phyloP scores from a whole-genome alignment of 2,329 filamentous ascomycete genomes.

The Trichoderma semiorbis region DNA sequence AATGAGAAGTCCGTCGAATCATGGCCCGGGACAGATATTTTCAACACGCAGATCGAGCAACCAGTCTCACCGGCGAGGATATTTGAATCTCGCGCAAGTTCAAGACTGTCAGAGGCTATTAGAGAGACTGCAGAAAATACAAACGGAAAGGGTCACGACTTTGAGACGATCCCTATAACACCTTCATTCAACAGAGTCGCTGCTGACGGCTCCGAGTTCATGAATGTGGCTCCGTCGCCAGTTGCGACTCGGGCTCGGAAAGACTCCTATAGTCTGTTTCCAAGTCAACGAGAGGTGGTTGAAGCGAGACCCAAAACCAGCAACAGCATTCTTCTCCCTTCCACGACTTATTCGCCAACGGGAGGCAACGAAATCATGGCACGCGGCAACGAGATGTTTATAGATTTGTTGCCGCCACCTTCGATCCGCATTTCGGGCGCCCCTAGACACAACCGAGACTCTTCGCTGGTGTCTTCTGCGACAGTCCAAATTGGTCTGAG shows the following conservation, averaged over 20 bases:
- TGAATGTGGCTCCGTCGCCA: not conserved
- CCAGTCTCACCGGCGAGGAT: slow-evolving; percentile 21
- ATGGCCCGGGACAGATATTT: slow-evolving; percentile 16
- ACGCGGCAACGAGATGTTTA: not conserved
- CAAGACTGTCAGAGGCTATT: not conserved
- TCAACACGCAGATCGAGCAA: slow-evolving; percentile 23
- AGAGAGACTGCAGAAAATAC: not conserved
- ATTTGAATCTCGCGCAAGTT: slow-evolving; percentile 6
- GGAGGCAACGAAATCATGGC: not conserved
- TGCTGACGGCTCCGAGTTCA: not conserved
- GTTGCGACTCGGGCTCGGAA: slow-evolving; percentile 14
- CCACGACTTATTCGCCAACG: slow-evolving; percentile 16
- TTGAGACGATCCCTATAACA: not conserved
- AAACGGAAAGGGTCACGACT: not conserved
- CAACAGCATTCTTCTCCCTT: slow-evolving; percentile 36
- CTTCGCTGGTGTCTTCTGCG: slow-evolving; percentile 61
- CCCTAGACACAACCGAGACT: slow-evolving; percentile 52
- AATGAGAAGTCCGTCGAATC: slow-evolving; percentile 12
- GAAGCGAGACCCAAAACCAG: slow-evolving; percentile 28
- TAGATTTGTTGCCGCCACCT: slow-evolving; percentile 37
- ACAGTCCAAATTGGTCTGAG: slow-evolving; percentile 70
- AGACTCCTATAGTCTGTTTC: slow-evolving; percentile 24
- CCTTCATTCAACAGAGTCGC: not conserved
- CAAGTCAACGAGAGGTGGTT: not conserved
- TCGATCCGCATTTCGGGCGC: slow-evolving; percentile 35